A percentile compares a stretch with the other conserved stretches of the same genome.
These are phyloP conservation scores for Aspergillus amoenus DNA, from an alignment of 2,329 filamentous ascomycete species.

Conservation along the genomic window DNA sequence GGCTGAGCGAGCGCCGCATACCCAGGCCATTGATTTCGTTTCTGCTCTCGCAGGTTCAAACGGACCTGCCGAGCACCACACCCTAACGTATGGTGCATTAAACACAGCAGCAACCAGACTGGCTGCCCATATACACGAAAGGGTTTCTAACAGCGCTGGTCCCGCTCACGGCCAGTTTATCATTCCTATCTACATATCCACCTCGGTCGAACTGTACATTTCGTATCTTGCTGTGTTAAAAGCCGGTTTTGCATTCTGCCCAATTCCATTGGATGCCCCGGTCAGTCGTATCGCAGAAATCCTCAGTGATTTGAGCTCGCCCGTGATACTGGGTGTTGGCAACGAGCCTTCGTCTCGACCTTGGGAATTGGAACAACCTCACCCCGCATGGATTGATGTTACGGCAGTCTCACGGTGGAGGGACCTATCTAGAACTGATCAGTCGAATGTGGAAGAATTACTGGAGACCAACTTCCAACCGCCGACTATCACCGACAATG, in stretches of 20 bases:
- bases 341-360: conserved; percentile 15
- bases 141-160: conserved; percentile 4
- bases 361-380: not conserved
- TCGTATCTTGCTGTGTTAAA: conserved; percentile 39
- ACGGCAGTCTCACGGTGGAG: conserved; percentile 22
- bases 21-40: conserved; percentile 28
- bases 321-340: conserved; percentile 23
- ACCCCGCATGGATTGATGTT: conserved; percentile 23
- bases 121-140: conserved; percentile 17
- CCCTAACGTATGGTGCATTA: conserved; percentile 26
- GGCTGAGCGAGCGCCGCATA: conserved; percentile 21
- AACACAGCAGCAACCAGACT: conserved; percentile 23
- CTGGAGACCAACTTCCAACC: not conserved
- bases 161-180: conserved; percentile 12
- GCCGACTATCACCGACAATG: conserved; percentile 16
- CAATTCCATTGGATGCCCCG: conserved; percentile 38
- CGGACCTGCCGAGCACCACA: conserved; percentile 22
- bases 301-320: conserved; percentile 29
- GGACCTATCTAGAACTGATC: not conserved
- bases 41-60: conserved; percentile 15
- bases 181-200: conserved; percentile 29
- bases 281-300: conserved; percentile 26
- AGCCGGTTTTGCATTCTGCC: conserved; percentile 38
- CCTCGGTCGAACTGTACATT: conserved; percentile 38
- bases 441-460: no score